phyloP scores from a whole-genome alignment of 305 asterid species.

The Solanum hybrid region DNA sequence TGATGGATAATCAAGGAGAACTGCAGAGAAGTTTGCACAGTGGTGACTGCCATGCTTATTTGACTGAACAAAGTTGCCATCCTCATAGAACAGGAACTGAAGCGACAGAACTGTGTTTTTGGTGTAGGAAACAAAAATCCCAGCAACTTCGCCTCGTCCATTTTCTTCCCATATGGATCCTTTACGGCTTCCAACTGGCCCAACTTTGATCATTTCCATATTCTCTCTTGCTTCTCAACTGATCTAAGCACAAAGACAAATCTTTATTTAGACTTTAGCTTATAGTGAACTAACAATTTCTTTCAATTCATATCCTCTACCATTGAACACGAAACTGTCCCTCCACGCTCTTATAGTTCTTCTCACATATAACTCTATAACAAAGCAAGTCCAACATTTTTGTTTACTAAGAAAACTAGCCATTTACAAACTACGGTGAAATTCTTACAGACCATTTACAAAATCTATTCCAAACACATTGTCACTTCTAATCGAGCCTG shows the following conservation, averaged over 20 bases:
- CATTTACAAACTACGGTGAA: background rate
- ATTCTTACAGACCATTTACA: background rate
- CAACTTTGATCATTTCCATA: background rate
- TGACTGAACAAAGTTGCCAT: background rate
- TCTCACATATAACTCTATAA: background rate
- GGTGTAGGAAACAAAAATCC: background rate
- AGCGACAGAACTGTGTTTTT: accelerated
- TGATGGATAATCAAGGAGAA: background rate
- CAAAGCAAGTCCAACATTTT: background rate
- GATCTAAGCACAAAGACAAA: background rate
- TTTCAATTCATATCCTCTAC: background rate
- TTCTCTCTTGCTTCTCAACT: background rate
- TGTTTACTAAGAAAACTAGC: background rate
- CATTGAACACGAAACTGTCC: background rate
- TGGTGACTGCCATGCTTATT: background rate
- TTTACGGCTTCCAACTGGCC: background rate
- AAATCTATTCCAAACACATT: too few relatives aligned
- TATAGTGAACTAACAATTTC: background rate
- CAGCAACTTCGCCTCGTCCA: background rate
- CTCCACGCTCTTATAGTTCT: background rate
- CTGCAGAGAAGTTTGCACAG: background rate
- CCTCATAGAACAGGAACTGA: background rate
- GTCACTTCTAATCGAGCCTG: too few relatives aligned
- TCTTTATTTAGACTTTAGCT: background rate
- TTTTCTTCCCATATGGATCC: background rate